These are phyloP conservation scores for Daedaleopsis sinensis DNA, from an alignment of 768 basidiomycete genomes.

Conservation along the genomic window DNA sequence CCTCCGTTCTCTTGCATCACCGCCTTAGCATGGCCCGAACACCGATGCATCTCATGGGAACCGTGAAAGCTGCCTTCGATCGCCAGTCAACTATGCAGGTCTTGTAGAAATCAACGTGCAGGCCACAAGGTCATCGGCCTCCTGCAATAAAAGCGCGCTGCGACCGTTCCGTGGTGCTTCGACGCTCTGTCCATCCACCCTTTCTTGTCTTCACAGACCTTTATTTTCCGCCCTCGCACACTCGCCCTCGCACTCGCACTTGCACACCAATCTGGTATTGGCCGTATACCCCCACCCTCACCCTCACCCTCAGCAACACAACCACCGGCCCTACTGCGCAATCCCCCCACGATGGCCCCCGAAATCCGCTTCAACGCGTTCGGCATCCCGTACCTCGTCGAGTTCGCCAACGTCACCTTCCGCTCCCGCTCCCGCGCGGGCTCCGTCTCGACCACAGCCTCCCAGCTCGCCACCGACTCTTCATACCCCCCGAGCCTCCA, in stretches of 20 bases:
- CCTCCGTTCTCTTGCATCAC: constrained; percentile 10
- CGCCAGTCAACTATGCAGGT: not conserved
- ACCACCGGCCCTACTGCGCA: not conserved
- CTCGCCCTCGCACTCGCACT: not conserved
- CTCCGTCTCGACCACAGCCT: constrained; percentile 9
- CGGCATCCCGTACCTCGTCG: constrained; percentile 40
- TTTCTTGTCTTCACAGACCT: not conserved
- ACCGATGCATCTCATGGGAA: constrained; percentile 8
- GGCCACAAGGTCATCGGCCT: constrained; percentile 12
- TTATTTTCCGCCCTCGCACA: not conserved
- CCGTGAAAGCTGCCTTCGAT: not conserved
- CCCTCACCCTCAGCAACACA: not conserved
- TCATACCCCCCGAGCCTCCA: not conserved
- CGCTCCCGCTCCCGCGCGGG: constrained; percentile 20
- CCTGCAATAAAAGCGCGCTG: constrained; percentile 2
- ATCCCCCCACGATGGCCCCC: constrained; percentile 22
- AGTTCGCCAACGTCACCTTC: constrained; percentile 38
- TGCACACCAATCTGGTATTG: constrained; percentile 24
- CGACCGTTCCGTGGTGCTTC: not conserved
- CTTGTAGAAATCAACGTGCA: constrained; percentile 6
- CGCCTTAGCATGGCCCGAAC: constrained; percentile 5
- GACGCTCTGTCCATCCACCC: constrained; percentile 3
- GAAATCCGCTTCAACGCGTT: constrained; percentile 36
- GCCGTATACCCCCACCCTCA: not conserved
- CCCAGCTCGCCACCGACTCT: not conserved